Conservation (phyloP, 345 rosid species). For the Syzygium oleosum region DNA sequence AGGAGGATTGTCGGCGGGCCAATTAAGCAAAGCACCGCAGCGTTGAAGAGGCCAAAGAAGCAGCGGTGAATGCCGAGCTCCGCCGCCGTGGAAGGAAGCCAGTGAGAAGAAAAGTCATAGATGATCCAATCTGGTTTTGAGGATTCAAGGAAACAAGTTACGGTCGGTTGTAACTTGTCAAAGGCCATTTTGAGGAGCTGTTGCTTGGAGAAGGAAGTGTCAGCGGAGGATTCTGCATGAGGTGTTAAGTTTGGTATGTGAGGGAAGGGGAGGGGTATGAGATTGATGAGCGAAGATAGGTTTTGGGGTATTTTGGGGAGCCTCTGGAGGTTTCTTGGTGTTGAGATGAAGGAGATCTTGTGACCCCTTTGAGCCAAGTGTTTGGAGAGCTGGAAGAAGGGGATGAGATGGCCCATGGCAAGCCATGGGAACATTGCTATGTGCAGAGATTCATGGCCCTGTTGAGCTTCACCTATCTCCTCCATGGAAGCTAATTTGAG, state of each 20-base stretch:
- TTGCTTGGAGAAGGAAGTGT: slow-evolving; percentile 2
- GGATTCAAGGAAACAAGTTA: slow-evolving; percentile 4
- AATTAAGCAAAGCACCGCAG: not conserved
- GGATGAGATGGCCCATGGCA: slow-evolving; percentile 11
- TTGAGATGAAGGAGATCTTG: slow-evolving; percentile 6
- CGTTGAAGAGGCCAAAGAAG: slow-evolving; percentile 13
- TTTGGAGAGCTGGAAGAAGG: slow-evolving; percentile 2
- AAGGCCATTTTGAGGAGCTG: slow-evolving; percentile 2
- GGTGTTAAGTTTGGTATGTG: not conserved
- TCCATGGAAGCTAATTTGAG: not conserved
- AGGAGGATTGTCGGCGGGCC: not conserved
- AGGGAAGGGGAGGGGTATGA: not conserved
- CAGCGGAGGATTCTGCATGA: slow-evolving; percentile 4
- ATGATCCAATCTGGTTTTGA: slow-evolving; percentile 19
- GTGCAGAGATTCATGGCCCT: not conserved
- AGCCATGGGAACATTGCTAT: slow-evolving; percentile 13
- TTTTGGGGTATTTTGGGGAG: not conserved
- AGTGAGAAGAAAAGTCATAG: slow-evolving; percentile 21
- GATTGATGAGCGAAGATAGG: slow-evolving; percentile 3
- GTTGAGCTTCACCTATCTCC: not conserved
- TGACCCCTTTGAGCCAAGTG: slow-evolving; percentile 4
- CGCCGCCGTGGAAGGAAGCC: slow-evolving; percentile 16
- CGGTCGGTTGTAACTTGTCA: not conserved
- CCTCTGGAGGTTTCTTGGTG: slow-evolving; percentile 6
- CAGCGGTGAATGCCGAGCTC: slow-evolving; percentile 3